phyloP scores from a whole-genome alignment of 2,329 filamentous ascomycete species.

The Rosellinia necatrix region DNA sequence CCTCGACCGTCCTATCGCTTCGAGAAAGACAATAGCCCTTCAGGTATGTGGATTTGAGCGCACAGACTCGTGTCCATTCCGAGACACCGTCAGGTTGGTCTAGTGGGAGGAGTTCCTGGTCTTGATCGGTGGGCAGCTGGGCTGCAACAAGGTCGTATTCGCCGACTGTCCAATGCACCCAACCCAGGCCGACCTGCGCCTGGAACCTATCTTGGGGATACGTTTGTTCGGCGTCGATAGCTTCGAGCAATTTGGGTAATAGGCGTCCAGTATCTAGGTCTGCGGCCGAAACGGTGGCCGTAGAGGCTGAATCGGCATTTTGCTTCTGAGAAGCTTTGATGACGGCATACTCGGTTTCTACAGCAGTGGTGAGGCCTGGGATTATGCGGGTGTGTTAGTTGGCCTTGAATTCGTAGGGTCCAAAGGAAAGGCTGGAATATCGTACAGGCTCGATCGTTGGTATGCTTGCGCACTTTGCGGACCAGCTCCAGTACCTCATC shows the following conservation, averaged over 20 bases:
- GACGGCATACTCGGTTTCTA: slow-evolving; percentile 70
- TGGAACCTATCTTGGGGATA: slow-evolving; percentile 70
- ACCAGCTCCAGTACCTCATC: slow-evolving; percentile 83
- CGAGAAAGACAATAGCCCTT: slow-evolving; percentile 67
- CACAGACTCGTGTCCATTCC: slow-evolving; percentile 82
- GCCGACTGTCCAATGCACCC: slow-evolving; percentile 79
- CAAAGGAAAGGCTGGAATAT: slow-evolving; percentile 21
- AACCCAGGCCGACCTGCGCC: slow-evolving; percentile 80
- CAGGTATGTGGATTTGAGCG: slow-evolving; percentile 78
- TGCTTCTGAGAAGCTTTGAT: slow-evolving; percentile 57
- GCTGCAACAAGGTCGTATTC: slow-evolving; percentile 67
- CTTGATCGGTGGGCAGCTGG: slow-evolving; percentile 67
- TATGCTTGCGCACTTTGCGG: slow-evolving; percentile 93
- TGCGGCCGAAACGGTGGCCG: slow-evolving; percentile 48
- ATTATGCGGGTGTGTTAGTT: slow-evolving; percentile 24
- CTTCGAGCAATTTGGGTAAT: slow-evolving; percentile 57
- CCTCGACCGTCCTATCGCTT: slow-evolving; percentile 57
- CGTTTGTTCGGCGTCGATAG: slow-evolving; percentile 61
- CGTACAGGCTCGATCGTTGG: slow-evolving; percentile 82
- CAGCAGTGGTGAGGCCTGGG: slow-evolving; percentile 71
- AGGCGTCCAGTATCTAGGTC: slow-evolving; percentile 52
- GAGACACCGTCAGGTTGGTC: slow-evolving; percentile 59
- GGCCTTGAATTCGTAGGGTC: slow-evolving; percentile 5
- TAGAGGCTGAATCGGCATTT: slow-evolving; percentile 43
- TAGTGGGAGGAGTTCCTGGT: slow-evolving; percentile 57